Base-by-base conservation (phyloP, 2,329 filamentous ascomycete species). In the Ceratocystis smalleyi region DNA sequence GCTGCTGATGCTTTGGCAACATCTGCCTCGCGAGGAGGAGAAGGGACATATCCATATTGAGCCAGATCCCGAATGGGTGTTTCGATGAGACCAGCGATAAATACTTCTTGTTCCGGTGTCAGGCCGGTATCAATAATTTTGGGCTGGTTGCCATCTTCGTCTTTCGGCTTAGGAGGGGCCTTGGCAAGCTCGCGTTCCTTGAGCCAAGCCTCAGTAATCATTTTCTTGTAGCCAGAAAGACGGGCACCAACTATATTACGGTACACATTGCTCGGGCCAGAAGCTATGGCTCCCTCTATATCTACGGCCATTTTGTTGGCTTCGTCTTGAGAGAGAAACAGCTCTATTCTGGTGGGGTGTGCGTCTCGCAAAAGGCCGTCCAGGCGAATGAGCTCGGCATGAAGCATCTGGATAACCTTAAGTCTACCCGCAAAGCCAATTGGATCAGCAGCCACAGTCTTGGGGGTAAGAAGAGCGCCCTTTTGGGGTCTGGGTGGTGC, bases 211-310 rank as follows among this genome's bases (percentile, higher is more conserved):
- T 80, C 78, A 2, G 83, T 71, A 0, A 77, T 78, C 87, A 95
- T 91, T 67, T 86, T 87, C 71, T 87, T 89, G 71, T 91, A 84
- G 54, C 79, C 79, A 69, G 87, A 80, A 66, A 97, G 86, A 43
- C 84, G 84, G 68, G 90, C 88, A 71, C 91, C 95, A 72, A 97
- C 83, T 30, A 91, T 78, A 69, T 95, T 96, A 6, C 81, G 78
- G 71, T 99, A 99, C 32, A 97, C 83, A 0, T 80, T 74, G 1
- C 80, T 75, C 66, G 86, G 86, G 17, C 85, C 83, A 12, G 78
- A 78, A 0, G 91, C 91, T 6, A 83, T 77, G 43, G 82, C 82
- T 71, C 95, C 85, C 74, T 99, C 95, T 67, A 91, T 84, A 68
- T 92, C 87, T 1, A 92, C 76, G 0, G 84, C 83, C 67, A 83